A percentile compares a stretch with the other conserved stretches of the same genome.
Evolutionary conservation across 164 flowering plant species (phyloP).

Genomic region (Warburgia ugandensis): DNA sequence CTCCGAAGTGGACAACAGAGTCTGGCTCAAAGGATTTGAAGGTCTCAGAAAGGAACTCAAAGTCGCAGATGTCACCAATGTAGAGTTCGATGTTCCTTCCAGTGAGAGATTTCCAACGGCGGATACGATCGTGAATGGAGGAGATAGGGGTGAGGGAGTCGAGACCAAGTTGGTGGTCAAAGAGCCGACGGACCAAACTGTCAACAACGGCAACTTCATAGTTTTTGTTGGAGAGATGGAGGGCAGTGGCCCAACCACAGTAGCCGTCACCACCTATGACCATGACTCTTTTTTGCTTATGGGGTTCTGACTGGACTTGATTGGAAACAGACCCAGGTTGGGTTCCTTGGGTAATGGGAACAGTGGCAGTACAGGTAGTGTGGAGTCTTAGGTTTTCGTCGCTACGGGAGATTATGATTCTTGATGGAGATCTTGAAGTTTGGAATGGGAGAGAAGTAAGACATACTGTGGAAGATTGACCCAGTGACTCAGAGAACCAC

Average conservation of each 20-base stretch:
- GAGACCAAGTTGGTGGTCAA: constrained; percentile 90
- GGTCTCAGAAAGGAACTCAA: too few relatives aligned
- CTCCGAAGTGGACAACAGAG: constrained; percentile 94
- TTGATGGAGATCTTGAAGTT: constrained; percentile 19
- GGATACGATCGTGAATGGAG: constrained; percentile 71
- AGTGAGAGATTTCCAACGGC: constrained; percentile 75
- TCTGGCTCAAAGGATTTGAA: constrained; percentile 82
- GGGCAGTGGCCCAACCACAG: constrained; percentile 98
- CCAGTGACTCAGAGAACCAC: constrained; percentile 14
- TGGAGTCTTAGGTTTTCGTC: constrained; percentile 15
- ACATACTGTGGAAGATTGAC: constrained; percentile 10
- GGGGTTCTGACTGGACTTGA: constrained; percentile 20
- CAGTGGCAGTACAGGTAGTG: constrained; percentile 34
- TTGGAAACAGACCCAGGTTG: constrained; percentile 26
- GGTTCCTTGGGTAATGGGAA: constrained; percentile 40
- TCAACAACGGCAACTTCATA: constrained; percentile 88
- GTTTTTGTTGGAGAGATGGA: constrained; percentile 75
- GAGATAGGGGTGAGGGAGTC: constrained; percentile 88
- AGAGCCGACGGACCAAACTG: constrained; percentile 77
- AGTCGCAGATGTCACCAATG: constrained; percentile 85
- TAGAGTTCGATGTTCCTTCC: constrained; percentile 61
- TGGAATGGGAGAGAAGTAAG: constrained; percentile 26
- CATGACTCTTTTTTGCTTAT: constrained; percentile 60
- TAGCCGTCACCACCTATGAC: constrained; percentile 97
- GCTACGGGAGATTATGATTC: constrained; percentile 22